phyloP scores from a whole-genome alignment of 352 stramenopile genomes.

The Phytophthora palmivora region DNA sequence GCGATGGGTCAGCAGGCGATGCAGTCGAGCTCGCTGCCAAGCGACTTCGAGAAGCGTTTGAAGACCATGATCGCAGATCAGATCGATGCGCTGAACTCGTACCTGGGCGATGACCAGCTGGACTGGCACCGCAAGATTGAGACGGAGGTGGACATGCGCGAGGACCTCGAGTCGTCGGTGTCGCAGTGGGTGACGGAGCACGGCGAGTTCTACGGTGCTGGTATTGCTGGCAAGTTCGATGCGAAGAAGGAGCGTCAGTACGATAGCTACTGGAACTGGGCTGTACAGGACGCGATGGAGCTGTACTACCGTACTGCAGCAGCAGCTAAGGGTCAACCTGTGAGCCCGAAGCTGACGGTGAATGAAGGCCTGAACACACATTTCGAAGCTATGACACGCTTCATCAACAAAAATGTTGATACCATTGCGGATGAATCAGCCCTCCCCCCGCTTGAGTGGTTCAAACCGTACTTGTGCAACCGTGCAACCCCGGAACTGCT shows the following conservation, averaged over 20 bases:
- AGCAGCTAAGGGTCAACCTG: no score
- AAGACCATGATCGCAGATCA: conserved; percentile 70
- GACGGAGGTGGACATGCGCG: conserved; percentile 56
- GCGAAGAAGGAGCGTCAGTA: conserved; percentile 77
- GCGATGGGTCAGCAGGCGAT: conserved; percentile 41
- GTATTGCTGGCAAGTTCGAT: conserved; percentile 71
- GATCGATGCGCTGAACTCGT: conserved; percentile 53
- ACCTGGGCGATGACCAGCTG: conserved; percentile 56
- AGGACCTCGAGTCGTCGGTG: conserved; percentile 62
- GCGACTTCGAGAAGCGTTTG: conserved; percentile 61
- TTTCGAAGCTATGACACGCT: conserved; percentile 63
- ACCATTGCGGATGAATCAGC: conserved; percentile 43
- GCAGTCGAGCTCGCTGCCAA: conserved; percentile 41
- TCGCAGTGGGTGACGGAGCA: conserved; percentile 64
- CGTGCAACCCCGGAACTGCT: conserved; percentile 73
- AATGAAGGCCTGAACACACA: no score
- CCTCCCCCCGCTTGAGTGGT: conserved; percentile 57
- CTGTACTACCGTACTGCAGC: conserved; percentile 60
- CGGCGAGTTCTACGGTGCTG: conserved; percentile 59
- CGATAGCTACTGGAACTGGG: conserved; percentile 88
- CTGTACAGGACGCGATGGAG: conserved; percentile 71
- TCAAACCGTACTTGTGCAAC: conserved; percentile 76
- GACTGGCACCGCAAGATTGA: conserved; percentile 62
- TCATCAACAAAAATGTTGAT: conserved; percentile 62
- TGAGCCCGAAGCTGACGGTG: no score